These are phyloP conservation scores for Platanthera guangdongensis DNA, from an alignment of 106 monocot genomes.

Conservation along the genomic window DNA sequence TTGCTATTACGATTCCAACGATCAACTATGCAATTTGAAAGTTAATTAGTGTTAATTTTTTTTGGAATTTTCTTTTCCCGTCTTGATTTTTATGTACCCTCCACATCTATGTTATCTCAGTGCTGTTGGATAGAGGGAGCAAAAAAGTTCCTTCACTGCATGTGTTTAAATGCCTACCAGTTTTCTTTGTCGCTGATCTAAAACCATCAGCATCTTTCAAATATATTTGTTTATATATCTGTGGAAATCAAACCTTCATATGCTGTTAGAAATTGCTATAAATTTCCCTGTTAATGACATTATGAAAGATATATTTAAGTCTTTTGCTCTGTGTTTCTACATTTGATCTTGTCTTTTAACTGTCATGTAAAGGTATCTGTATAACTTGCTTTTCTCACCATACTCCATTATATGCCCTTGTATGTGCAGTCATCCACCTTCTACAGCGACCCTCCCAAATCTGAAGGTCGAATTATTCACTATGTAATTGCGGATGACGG, in stretches of 20 bases:
- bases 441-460: slow-evolving; percentile 27
- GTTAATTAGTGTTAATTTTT: background rate
- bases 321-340: background rate
- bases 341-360: background rate
- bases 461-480: slow-evolving; percentile 59
- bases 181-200: background rate
- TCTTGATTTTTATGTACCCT: background rate
- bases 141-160: background rate
- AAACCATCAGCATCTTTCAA: background rate
- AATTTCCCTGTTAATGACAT: background rate
- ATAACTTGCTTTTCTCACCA: background rate
- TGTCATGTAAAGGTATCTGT: background rate
- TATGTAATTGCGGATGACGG: slow-evolving; percentile 49
- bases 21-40: background rate
- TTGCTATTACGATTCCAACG: background rate
- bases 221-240: background rate
- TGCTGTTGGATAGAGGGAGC: background rate
- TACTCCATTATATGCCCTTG: background rate
- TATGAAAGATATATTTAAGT: background rate
- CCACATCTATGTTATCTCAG: background rate
- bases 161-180: background rate
- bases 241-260: background rate
- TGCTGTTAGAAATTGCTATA: background rate
- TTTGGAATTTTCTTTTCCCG: background rate
- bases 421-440: slow-evolving; percentile 43